Base-by-base conservation (phyloP, 805 yeast species). In the Yamadazyma paraphyllophila region DNA sequence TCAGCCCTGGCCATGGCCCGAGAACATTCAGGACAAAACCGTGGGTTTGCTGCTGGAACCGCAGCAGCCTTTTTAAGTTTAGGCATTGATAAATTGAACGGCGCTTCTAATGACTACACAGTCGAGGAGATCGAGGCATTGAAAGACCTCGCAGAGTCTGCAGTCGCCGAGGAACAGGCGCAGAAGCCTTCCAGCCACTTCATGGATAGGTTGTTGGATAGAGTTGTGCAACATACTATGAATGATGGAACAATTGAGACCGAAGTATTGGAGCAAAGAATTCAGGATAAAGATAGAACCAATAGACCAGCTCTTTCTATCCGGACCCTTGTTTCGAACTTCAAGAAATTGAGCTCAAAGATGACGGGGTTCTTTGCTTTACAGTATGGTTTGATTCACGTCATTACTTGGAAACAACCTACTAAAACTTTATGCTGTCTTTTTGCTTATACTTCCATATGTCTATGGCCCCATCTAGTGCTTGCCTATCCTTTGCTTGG, bases 321-420 rank as follows among this genome's bases (percentile, higher is more conserved):
- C 0, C 60, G 82, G 4, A 62, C 72, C 4, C 64, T 88, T 41
- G 71, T 80, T 1, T 66, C 74, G 13, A 87, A 86, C 61, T 68
- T 87, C 58, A 76, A 79, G 49, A 69, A 71, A 32, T 61, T 85
- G 53, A 80, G 84, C 42, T 56, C 73, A 9, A 76, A 80, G 44
- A 71, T 83, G 71, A 79, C 83, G 25, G 65, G 69, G 0, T 56
- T 85, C 8, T 83, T 86, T 53, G 74, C 68, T 35, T 46, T 82
- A 1, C 92, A 86, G 54, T 83, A 83, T 52, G 80, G 81, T 2
- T 35, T 83, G 1, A 69, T 82, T 6, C 77, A 80, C 41, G 58
- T 86, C 0, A 47, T 88, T 17, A 77, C 87, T 4, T 91, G 97
- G 97, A 78, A 81, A 48, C 71, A 74, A 24, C 91, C 95, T 0